These are phyloP conservation scores for Falciphora oryzae DNA, from an alignment of 2,329 filamentous ascomycete genomes.

Conservation along the genomic window DNA sequence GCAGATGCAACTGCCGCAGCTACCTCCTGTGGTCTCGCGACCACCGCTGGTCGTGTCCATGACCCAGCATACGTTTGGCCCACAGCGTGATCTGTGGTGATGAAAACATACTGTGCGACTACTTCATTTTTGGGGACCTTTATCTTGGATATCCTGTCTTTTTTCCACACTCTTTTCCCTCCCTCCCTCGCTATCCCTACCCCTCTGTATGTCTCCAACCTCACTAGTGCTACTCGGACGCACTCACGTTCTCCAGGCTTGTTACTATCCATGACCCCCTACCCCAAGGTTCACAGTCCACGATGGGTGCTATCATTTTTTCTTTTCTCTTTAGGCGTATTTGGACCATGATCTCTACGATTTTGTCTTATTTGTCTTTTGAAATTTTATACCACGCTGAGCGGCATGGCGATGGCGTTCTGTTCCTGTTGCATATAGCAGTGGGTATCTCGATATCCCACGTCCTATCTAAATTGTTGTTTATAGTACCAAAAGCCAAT, in stretches of 20 bases:
- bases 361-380: not conserved
- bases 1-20: not conserved
- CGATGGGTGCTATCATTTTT: not conserved
- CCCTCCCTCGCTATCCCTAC: not conserved
- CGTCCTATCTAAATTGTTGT: not conserved
- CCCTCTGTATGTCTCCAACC: not conserved
- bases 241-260: not conserved
- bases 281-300: not conserved
- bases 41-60: not conserved
- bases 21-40: not conserved
- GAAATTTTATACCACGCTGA: not conserved
- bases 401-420: not conserved
- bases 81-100: not conserved
- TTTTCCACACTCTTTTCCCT: not conserved
- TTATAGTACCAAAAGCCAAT: not conserved
- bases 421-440: constrained; percentile 1
- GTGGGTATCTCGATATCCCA: not conserved
- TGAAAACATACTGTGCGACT: not conserved
- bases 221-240: not conserved
- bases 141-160: not conserved
- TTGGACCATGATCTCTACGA: not conserved
- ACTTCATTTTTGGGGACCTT: not conserved
- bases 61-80: not conserved
- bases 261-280: not conserved
- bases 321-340: not conserved